Evolutionary conservation across 1,139 yeast genomes (phyloP), one percentile per base, ranked within the genome.

Genomic region (Dujonia santamariae): DNA sequence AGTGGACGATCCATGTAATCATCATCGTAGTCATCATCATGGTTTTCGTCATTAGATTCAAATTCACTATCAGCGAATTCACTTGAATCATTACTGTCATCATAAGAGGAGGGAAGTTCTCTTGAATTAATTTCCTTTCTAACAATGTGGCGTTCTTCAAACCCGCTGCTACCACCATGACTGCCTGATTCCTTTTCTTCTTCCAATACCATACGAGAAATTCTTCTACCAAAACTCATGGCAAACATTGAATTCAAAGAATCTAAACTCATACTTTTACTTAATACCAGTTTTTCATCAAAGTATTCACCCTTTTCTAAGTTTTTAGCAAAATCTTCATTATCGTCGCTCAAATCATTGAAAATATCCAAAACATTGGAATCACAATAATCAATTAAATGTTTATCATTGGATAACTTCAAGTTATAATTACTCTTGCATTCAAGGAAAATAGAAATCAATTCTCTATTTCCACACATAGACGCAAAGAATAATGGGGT

Each of bases 401-500:
- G 50, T 69, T 84, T 61, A 17, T 85, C 86, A 46, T 74, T 75
- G 26, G 70, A 61, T 26, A 85, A 71, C 45, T 66, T 75, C 48
- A 73, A 59, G 43, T 73, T 69, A 44, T 79, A 67, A 47, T 78
- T 81, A 1, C 94, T 86, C 46, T 74, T 78, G 54, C 84, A 80
- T 28, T 71, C 76, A 29, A 80, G 56, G 44, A 83, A 67, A 34
- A 79, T 57, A 34, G 69, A 62, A 39, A 81, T 79, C 40, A 81
- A 66, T 30, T 74, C 76, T 31, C 85, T 63, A 50, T 82, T 75
- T 12, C 96, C 96, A 44, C 73, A 67, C 48, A 88, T 59, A 16
- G 90, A 78, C 0, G 97, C 96, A 52, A 84, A 79, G 57, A 88
- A 96, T 38, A 92, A 65, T 9, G 97, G 95, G 0, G 96, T 83